Conservation (phyloP, 108 stramenopile genomes). For the Nitzschia inconspicua region DNA sequence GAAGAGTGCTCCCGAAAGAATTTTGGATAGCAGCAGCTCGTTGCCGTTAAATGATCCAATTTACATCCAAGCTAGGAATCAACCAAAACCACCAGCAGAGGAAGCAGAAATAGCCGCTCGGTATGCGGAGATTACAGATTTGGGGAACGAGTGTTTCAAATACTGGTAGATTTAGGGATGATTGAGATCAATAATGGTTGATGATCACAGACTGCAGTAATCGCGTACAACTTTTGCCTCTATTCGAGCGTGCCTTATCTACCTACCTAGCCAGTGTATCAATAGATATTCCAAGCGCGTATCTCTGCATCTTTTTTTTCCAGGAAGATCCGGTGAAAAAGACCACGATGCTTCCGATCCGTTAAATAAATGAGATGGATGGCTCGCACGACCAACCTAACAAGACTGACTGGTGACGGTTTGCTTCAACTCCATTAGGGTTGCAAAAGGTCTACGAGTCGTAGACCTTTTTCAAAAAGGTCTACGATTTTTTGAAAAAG, state of each 20-base stretch:
- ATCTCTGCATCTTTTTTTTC: neutral
- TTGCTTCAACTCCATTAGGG: too few species aligned
- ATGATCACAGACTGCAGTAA: constrained; percentile 8
- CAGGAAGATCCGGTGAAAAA: neutral
- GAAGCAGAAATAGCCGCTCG: constrained; percentile 23
- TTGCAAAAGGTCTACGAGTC: too few species aligned
- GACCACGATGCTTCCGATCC: neutral
- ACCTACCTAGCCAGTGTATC: too few species aligned
- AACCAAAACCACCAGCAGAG: constrained; percentile 26
- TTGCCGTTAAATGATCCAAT: neutral
- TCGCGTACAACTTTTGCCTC: too few species aligned
- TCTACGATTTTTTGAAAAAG: too few species aligned
- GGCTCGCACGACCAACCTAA: too few species aligned
- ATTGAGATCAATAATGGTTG: constrained; percentile 13
- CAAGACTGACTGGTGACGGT: too few species aligned
- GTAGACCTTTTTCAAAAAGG: too few species aligned
- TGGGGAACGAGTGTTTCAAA: constrained; percentile 46
- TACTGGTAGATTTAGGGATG: constrained; percentile 51
- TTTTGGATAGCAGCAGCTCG: too few species aligned
- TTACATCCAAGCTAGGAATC: neutral
- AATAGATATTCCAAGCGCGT: too few species aligned
- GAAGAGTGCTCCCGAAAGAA: too few species aligned
- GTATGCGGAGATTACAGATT: constrained; percentile 27
- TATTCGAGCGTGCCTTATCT: too few species aligned
- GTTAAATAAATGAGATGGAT: neutral